These are phyloP conservation scores for Batkoa obscura DNA, from an alignment of 371 early-diverging fungal species.

Conservation along the genomic window DNA sequence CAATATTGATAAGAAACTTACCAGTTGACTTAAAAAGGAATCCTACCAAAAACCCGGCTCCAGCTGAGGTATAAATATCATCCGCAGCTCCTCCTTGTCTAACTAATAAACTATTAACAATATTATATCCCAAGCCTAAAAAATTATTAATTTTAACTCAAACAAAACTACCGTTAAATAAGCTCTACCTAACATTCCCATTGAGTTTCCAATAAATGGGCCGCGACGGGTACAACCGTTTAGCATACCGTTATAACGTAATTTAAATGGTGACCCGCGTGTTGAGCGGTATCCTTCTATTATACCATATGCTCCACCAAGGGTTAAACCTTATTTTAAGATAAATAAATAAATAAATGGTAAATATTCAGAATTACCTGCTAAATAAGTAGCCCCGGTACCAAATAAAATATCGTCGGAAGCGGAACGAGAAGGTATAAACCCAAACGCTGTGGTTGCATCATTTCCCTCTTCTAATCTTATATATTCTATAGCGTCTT, in stretches of 20 bases:
- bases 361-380: constrained; percentile 20
- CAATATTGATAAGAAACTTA: neutral
- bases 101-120: neutral
- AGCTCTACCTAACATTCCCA: constrained; percentile 37
- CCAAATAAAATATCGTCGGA: constrained; percentile 77
- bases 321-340: constrained; percentile 22
- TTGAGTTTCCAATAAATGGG: constrained; percentile 68
- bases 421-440: constrained; percentile 58
- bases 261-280: constrained; percentile 37
- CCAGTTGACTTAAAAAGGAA: constrained; percentile 6
- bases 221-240: constrained; percentile 73
- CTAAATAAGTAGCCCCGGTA: constrained; percentile 58
- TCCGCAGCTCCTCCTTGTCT: neutral
- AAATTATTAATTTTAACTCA: neutral
- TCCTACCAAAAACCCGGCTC: neutral
- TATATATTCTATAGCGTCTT: constrained; percentile 32
- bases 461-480: constrained; percentile 24
- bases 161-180: neutral
- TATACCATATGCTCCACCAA: constrained; percentile 65
- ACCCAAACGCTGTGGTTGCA: constrained; percentile 15
- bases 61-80: neutral
- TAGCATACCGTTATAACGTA: constrained; percentile 62
- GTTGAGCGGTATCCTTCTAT: constrained; percentile 50
- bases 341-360: neutral
- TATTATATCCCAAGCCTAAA: constrained; percentile 4